Base-by-base conservation (phyloP, 805 yeast genomes). In the Vanderwaltozyma polyspora region DNA sequence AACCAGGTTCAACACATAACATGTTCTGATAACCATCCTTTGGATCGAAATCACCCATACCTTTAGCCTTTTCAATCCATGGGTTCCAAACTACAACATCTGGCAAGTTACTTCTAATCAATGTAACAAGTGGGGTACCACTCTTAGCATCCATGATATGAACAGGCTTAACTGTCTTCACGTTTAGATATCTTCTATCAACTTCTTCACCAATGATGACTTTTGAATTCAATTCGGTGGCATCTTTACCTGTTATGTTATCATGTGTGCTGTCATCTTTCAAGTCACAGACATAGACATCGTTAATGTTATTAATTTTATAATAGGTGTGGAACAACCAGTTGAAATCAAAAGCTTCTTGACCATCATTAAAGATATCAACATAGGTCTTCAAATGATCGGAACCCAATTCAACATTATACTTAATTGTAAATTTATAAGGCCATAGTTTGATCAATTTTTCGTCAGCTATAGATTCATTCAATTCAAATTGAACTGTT, bases 11-110 rank as follows among this genome's bases (percentile, higher is more conserved):
- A 36, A 87, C 71, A 60, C 97, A 87, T 37, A 89, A 72, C 96
- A 89, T 87, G 26, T 77, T 66, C 44, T 74, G 67, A 64, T 67
- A 89, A 3, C 94, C 96, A 32, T 60, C 58, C 54, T 81, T 83
- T 29, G 96, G 96, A 45, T 66, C 69, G 50, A 87, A 87, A 59
- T 87, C 97, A 25, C 66, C 76, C 86, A 87, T 81, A 1, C 77
- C 76, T 19, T 62, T 64, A n/a, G 89, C 72, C 56, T 79, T 82
- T 37, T 78, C 70, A 42, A 72, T 66, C 96, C 96, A 89, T 19
- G 97, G 97, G 59, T 87, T 89, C 97, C 97, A 87, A 35, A 89
- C 95, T 30, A 87, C 97, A 18, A 68, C 62, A 43, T 74, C 79
- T 25, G 64, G 66, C 22, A 81, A 63, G 47, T 76, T 76, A 15